These are phyloP conservation scores for Bathelium albidoporum DNA, from an alignment of 495 filamentous ascomycete genomes.

Conservation along the genomic window DNA sequence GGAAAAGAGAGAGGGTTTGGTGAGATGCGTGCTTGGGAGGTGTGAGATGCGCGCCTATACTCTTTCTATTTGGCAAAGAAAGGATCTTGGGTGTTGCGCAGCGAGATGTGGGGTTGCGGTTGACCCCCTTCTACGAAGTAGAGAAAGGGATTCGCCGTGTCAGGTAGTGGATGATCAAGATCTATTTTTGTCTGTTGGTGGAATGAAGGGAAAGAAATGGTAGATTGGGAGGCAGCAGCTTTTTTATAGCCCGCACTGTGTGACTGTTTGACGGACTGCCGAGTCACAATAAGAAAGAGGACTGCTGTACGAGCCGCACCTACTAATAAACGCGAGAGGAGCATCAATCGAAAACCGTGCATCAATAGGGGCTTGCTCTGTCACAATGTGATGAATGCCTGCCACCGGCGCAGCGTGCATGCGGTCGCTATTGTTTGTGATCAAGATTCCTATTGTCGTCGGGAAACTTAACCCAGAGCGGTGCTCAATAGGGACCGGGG, in stretches of 20 bases:
- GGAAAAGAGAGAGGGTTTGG: neutral
- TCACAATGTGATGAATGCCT: neutral
- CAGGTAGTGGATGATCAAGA: too few species aligned
- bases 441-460: neutral
- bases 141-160: neutral
- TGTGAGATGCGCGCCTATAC: too few species aligned
- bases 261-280: neutral
- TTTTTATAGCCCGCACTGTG: too few species aligned
- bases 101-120: too few species aligned
- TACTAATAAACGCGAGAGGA: neutral
- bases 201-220: too few species aligned
- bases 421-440: conserved; percentile 1
- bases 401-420: neutral
- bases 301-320: neutral
- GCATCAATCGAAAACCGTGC: neutral
- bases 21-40: neutral
- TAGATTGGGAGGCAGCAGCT: too few species aligned
- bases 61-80: too few species aligned
- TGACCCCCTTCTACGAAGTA: too few species aligned
- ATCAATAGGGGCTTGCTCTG: neutral
- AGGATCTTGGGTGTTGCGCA: neutral
- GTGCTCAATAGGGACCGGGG: neutral
- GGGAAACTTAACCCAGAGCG: neutral
- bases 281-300: neutral
- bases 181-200: too few species aligned